Base-by-base conservation (phyloP, 1,284 basidiomycete genomes). In the Leccinum ponderosum region DNA sequence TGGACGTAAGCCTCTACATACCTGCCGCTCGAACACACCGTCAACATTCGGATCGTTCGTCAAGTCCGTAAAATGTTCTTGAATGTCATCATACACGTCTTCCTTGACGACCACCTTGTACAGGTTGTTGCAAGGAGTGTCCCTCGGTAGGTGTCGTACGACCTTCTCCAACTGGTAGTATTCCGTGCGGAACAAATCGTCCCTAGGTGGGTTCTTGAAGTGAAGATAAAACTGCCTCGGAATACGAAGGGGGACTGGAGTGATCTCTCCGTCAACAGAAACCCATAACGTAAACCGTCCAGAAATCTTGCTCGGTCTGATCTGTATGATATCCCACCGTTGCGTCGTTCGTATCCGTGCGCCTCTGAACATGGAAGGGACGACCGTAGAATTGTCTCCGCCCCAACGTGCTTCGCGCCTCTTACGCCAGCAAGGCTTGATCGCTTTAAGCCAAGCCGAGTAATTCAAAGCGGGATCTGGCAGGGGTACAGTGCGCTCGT, bases 31-130 rank as follows among this genome's bases (percentile, higher is more conserved):
- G 71, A 91, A 99, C 2, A 98, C 92, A 2, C 95, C 95, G 67
- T 98, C 95, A 7, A 98, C 94, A 71, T 94, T 95, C 0, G 96
- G 93, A 69, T 97, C 93, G 73, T 97, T 98, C 64, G 89, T 93
- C 57, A 99, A 82, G 69, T 94, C 89, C 35, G 94, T 90, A 71
- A 98, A 98, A 73, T 97, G 93, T 59, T 93, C 89, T 68, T 95
- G 91, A 29, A 91, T 92, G 50, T 93, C 87, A 35, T 91, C 81
- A 74, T 90, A 99, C 14, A 89, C 77, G 4, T 91, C 89, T 74
- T 99, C 97, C 42, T 89, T 83, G 31, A 97, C 94, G 1, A 86
- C 82, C 54, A 99, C 78, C 66, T 89, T 90, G 81, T 93, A 97
- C 1, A 99, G 80, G 73, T 98, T 88, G 54, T 83, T 81, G 64